Conservation (phyloP, 495 filamentous ascomycete genomes). For the Tricharina praecox region DNA sequence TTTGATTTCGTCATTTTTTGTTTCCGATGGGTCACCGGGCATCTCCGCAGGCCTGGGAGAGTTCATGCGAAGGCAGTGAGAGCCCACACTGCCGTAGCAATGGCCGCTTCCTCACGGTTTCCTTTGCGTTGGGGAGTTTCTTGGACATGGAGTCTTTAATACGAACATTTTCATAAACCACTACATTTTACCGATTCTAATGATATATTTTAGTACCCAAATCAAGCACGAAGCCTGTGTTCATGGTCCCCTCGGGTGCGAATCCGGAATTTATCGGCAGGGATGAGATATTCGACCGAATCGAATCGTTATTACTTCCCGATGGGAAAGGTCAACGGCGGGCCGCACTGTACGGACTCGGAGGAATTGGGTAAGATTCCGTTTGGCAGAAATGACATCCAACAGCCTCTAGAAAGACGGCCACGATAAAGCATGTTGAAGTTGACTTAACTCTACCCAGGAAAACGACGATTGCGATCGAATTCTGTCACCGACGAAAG, state of each 20-base stretch:
- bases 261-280: constrained; percentile 7
- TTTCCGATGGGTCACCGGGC: too few species aligned
- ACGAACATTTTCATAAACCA: too few species aligned
- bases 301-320: not conserved
- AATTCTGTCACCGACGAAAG: constrained; percentile 3
- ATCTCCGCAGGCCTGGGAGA: too few species aligned
- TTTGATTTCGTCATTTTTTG: too few species aligned
- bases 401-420: too few species aligned
- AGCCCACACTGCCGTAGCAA: too few species aligned
- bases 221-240: not conserved
- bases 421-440: not conserved
- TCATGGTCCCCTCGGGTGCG: constrained; percentile 9
- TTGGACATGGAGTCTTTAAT: too few species aligned
- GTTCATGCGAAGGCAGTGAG: too few species aligned
- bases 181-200: too few species aligned
- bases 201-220: not conserved
- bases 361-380: constrained; percentile 11
- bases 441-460: not conserved
- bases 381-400: too few species aligned
- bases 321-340: not conserved
- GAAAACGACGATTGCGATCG: constrained; percentile 6
- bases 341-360: constrained; percentile 9
- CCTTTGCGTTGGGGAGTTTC: too few species aligned
- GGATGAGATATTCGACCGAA: not conserved
- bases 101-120: too few species aligned